Evolutionary conservation across 139 green algal species (phyloP).

Genomic region (Eudorina sp.): DNA sequence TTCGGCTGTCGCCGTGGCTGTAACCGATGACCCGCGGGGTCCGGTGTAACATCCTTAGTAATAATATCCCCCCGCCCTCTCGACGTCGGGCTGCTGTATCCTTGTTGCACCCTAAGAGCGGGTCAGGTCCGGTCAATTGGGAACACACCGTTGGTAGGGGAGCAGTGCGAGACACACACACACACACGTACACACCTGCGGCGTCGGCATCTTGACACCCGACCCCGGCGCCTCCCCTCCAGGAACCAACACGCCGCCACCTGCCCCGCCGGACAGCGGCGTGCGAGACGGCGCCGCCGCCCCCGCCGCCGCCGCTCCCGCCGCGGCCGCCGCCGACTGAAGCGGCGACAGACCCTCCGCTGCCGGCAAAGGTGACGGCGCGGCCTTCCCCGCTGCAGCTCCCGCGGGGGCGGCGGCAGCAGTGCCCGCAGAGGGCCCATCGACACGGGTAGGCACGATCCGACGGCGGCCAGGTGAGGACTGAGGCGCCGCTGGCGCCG

Average conservation of each 20-base stretch:
- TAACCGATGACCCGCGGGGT: too few relatives aligned
- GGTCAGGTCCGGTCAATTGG: too few relatives aligned
- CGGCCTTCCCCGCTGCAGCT: not conserved
- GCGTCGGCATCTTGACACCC: slow-evolving; percentile 38
- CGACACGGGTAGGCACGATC: slow-evolving; percentile 26
- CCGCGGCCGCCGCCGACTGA: too few relatives aligned
- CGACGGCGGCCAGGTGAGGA: not conserved
- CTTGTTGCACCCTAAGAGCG: too few relatives aligned
- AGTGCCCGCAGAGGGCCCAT: not conserved
- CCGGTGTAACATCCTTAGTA: too few relatives aligned
- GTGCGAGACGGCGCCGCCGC: not conserved
- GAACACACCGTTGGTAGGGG: too few relatives aligned
- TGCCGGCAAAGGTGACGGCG: not conserved
- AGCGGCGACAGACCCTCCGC: not conserved
- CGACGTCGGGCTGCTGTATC: too few relatives aligned
- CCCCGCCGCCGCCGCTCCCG: too few relatives aligned
- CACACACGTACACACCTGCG: slow-evolving; percentile 4
- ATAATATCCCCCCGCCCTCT: too few relatives aligned
- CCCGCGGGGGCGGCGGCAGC: not conserved
- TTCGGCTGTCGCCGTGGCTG: too few relatives aligned
- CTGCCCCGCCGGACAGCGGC: not conserved
- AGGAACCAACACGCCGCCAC: not conserved
- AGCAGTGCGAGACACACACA: too few relatives aligned
- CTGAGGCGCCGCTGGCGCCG: not conserved
- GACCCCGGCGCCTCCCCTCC: slow-evolving; percentile 4